A percentile compares a stretch with the other conserved stretches of the same genome.
Conservation (phyloP, 169 alveolate genomes). For the Miamiensis avidus region DNA sequence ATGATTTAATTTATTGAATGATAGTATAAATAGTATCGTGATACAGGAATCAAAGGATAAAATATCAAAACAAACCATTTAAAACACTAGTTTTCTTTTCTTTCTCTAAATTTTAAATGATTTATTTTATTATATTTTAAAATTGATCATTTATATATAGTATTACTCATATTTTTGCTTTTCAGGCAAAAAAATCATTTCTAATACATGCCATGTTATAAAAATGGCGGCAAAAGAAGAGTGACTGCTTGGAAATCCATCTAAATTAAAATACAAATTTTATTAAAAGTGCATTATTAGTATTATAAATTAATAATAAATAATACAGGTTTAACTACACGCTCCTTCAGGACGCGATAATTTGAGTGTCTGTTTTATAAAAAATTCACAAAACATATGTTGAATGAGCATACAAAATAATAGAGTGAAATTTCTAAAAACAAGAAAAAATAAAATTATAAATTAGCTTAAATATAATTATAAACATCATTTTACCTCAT, state of each 20-base stretch:
- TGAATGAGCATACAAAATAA: too few species aligned
- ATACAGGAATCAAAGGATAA: background rate
- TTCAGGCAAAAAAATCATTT: too few species aligned
- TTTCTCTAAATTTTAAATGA: too few species aligned
- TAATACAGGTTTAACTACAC: background rate
- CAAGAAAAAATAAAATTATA: too few species aligned
- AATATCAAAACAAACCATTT: too few species aligned
- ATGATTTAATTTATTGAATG: background rate
- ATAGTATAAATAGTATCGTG: background rate
- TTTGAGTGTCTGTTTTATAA: background rate
- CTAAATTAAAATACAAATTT: background rate
- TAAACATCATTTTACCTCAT: background rate
- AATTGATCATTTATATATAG: too few species aligned
- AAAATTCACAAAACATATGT: background rate
- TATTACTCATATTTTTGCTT: background rate
- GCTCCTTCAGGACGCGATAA: background rate
- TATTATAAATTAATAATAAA: too few species aligned
- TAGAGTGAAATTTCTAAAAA: too few species aligned
- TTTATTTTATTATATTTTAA: too few species aligned
- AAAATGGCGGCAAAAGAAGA: background rate
- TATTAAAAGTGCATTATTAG: too few species aligned
- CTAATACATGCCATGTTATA: background rate
- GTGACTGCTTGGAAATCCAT: background rate
- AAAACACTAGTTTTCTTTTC: background rate
- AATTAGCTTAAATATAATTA: too few species aligned